phyloP scores from a whole-genome alignment of 2,329 filamentous ascomycete genomes.

The Penicillium sp. region DNA sequence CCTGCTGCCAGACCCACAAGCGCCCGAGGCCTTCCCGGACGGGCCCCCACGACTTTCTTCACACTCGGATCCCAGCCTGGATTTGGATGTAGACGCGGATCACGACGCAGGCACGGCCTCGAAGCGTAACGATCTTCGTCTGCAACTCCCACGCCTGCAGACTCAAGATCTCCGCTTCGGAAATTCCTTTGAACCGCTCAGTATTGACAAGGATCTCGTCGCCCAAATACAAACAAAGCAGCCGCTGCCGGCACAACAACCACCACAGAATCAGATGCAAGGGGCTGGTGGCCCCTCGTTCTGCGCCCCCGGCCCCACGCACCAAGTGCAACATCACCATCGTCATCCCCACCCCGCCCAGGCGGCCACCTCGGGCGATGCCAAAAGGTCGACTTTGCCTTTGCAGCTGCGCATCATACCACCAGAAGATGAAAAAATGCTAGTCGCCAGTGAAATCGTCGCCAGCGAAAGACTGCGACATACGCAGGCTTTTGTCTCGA shows the following conservation, averaged over 20 bases:
- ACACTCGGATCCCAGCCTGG: constrained; percentile 9
- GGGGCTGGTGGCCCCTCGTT: neutral
- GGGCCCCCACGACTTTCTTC: constrained; percentile 2
- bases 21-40: constrained; percentile 3
- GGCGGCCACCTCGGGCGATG: constrained; percentile 1
- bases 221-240: neutral
- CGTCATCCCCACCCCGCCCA: neutral
- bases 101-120: constrained; percentile 1
- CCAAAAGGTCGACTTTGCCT: neutral
- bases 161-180: constrained; percentile 14
- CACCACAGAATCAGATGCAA: neutral
- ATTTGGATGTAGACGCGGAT: neutral
- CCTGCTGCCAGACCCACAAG: constrained; percentile 8
- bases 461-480: constrained; percentile 21
- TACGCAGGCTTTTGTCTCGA: constrained; percentile 17
- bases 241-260: neutral
- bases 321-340: neutral
- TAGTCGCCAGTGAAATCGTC: constrained; percentile 22
- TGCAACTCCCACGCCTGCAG: constrained; percentile 25
- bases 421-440: constrained; percentile 28
- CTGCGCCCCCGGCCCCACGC: constrained; percentile 1
- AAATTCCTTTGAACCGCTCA: constrained; percentile 9
- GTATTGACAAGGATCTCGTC: neutral
- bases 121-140: constrained; percentile 17
- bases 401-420: neutral